Base-by-base conservation (phyloP, 139 green algal genomes). In the Closterium sp. region DNA sequence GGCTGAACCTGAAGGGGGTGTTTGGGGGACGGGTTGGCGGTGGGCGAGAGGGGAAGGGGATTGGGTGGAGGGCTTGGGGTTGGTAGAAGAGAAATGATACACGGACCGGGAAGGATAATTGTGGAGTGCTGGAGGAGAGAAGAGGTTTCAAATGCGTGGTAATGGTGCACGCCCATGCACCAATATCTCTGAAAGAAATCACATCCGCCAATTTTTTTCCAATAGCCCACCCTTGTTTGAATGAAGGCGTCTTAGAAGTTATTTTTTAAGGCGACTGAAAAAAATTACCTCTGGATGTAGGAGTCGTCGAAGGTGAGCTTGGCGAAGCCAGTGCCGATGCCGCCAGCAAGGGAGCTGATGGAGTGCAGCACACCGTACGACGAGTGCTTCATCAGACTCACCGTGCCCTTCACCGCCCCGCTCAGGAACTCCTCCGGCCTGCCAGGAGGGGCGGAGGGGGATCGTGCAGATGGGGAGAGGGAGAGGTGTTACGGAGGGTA, bases 251-350 rank as follows among this genome's bases (percentile, higher is more conserved):
- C 90, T n/a, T n/a, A n/a, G n/a, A n/a, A n/a, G n/a, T n/a, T n/a
- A n/a, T n/a, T n/a, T n/a, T n/a, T n/a, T n/a, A n/a, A n/a, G n/a
- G n/a, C n/a, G n/a, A n/a, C n/a, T n/a, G n/a, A n/a, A n/a, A n/a
- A n/a, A n/a, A n/a, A n/a, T 0, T 50, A 50, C 85, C 85, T 87
- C 28, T 87, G n/a, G 9, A 32, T 92, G 93, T 95, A 97, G 31
- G 95, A 85, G 89, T 96, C 91, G 92, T 97, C 96, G 85, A 96
- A 90, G 11, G 92, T 95, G 84, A 97, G 89, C 87, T 92, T 32
- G 2, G 95, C 96, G 24, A 97, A 79, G 0, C 94, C 95, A 85
- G 95, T 96, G 89, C 91, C 84, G 17, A 96, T 38, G 21, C 92
- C 91, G 28, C 94, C 96, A 4, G 90, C 92, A n/a, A 97, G 91